Percentiles rank a stretch among this genome's conserved stretches.
Conservation (phyloP, 768 basidiomycete genomes). For the Boletellus emodensis region DNA sequence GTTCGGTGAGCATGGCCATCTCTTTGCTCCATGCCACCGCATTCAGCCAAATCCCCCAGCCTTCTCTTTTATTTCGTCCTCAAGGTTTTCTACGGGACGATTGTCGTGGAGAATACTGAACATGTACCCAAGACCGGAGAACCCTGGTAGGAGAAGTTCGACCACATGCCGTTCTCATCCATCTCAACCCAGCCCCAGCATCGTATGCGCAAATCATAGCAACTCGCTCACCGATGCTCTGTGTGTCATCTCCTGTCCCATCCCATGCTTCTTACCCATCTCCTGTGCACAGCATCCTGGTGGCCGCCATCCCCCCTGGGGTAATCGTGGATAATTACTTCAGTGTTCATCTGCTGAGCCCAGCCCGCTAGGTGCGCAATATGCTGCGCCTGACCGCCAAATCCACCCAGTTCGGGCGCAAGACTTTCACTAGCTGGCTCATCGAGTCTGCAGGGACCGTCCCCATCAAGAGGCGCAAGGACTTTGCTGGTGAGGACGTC, state of each 20-base stretch:
- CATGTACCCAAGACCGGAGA: constrained; percentile 66
- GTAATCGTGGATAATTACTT: constrained; percentile 34
- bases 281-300: constrained; percentile 50
- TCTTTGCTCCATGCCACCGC: background rate
- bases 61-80: constrained; percentile 77
- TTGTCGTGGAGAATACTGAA: constrained; percentile 76
- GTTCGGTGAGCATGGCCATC: constrained; percentile 47
- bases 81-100: constrained; percentile 87
- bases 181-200: constrained; percentile 40
- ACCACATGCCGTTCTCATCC: background rate
- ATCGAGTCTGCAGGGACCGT: constrained; percentile 87
- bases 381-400: constrained; percentile 86
- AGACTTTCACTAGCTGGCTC: constrained; percentile 85
- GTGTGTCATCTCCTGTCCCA: constrained; percentile 39
- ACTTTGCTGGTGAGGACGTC: constrained; percentile 47
- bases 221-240: constrained; percentile 85
- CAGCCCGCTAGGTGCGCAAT: constrained; percentile 54
- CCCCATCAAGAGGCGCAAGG: constrained; percentile 75
- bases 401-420: constrained; percentile 77
- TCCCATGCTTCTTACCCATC: background rate
- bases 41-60: constrained; percentile 32
- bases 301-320: constrained; percentile 66
- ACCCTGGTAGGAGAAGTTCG: constrained; percentile 54
- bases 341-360: constrained; percentile 4
- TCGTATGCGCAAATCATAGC: constrained; percentile 83